phyloP scores from a whole-genome alignment of 169 alveolate species.

The Plasmodium blacklocki region DNA sequence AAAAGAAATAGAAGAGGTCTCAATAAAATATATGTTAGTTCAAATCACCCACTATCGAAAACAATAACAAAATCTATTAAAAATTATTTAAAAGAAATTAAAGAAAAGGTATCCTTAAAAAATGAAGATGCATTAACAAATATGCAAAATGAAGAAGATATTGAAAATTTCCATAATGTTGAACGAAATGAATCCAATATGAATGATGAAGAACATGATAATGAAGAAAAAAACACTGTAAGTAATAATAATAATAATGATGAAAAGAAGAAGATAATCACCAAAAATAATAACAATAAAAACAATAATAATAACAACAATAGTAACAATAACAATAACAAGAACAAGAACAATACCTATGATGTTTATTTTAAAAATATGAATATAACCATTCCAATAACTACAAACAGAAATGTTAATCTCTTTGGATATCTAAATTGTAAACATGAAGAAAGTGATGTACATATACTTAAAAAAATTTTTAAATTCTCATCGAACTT shows the following conservation, averaged over 20 bases:
- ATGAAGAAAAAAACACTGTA: neutral
- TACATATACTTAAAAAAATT: conserved; percentile 50
- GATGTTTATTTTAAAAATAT: conserved; percentile 50
- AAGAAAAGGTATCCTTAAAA: conserved; percentile 11
- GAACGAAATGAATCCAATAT: too few relatives aligned
- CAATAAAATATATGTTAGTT: conserved; percentile 41
- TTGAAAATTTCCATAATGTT: too few relatives aligned
- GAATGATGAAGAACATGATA: neutral
- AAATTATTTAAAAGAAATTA: conserved; percentile 53
- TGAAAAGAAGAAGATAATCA: neutral
- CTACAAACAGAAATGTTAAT: conserved; percentile 23
- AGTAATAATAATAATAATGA: neutral
- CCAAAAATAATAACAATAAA: neutral
- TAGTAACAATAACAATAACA: neutral
- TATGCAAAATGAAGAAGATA: neutral
- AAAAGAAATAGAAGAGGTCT: conserved; percentile 80
- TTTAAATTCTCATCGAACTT: conserved; percentile 54
- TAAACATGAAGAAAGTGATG: conserved; percentile 72
- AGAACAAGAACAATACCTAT: neutral
- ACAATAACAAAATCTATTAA: conserved; percentile 56
- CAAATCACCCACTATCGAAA: conserved; percentile 37
- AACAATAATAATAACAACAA: neutral
- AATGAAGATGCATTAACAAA: neutral
- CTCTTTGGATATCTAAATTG: conserved; percentile 62
- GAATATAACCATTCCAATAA: conserved; percentile 42